Evolutionary conservation across 2,329 filamentous ascomycete genomes (phyloP), one percentile per base, ranked within the genome.

Genomic region (Pestalotiopsis sp.): DNA sequence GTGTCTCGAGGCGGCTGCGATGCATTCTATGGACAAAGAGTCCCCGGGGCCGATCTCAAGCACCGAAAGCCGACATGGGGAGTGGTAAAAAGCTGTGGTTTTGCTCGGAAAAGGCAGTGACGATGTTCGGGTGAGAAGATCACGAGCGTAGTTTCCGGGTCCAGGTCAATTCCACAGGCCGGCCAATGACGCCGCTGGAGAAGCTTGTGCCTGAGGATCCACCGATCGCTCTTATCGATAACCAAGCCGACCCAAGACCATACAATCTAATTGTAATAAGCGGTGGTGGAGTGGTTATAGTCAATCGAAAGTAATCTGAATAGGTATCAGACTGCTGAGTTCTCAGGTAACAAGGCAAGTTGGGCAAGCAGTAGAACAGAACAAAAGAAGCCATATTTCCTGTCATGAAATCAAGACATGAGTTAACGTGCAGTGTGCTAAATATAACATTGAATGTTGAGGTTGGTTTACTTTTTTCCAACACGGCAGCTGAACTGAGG

Each of bases 161-260:
- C 57, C 23, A 59, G 57, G 23, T 27, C 23, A 36, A 49, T 20
- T n/a, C 45, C 45, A 52, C 45, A 9, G 45, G 20, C 20, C 25
- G 45, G 20, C 20, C 25, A 31, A 66, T 66, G 63, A 66, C 63
- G 49, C 41, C 31, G 63, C 31, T 66, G n/a, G 20, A 52, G 45
- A 52, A 52, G 45, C 45, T 52, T 52, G 63, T 66, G 63, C 63
- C 63, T 59, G 45, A 31, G 23, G 65, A 59, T 36, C 65, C 65
- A 60, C 65, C 36, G 31, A 36, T 52, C 13, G 23, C n/a, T 38
- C 62, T 65, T 57, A 23, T 56, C 45, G 45, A 52, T 52, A 52
- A 52, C 45, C 14, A 52, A n/a, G 45, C 45, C 45, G 5, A 52
- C 45, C 45, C 17, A 52, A 23, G n/a, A 52, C 45, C 45, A 52